A percentile compares a stretch with the other conserved stretches of the same genome.
Evolutionary conservation across 2,329 filamentous ascomycete species (phyloP).

Genomic region (Penicillium sp.): DNA sequence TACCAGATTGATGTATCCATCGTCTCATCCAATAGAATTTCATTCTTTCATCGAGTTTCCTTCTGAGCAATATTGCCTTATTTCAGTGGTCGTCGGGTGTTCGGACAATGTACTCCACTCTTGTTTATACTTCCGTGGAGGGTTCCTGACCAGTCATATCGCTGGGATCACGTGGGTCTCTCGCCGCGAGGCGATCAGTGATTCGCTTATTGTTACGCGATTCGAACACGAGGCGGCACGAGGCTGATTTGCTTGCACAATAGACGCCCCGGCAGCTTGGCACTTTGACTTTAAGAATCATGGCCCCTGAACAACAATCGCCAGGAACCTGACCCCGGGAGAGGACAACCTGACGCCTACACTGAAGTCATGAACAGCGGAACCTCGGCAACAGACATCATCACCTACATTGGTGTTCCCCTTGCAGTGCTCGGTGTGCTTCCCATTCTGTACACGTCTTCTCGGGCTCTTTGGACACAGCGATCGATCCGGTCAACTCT

Average conservation of each 20-base stretch:
- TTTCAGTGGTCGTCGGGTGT: background rate
- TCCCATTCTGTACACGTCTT: constrained; percentile 13
- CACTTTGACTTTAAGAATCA: background rate
- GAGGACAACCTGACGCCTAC: background rate
- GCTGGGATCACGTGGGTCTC: background rate
- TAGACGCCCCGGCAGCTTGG: background rate
- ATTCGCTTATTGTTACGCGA: constrained; percentile 9
- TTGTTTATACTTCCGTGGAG: background rate
- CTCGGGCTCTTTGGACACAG: constrained; percentile 14
- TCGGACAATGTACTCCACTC: background rate
- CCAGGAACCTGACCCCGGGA: background rate
- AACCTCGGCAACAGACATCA: constrained; percentile 10
- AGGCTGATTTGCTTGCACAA: constrained; percentile 2
- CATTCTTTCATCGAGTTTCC: too few species aligned
- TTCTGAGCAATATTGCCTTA: too few species aligned
- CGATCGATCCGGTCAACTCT: constrained; percentile 7
- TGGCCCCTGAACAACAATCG: constrained; percentile 5
- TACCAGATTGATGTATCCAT: too few species aligned
- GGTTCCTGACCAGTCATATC: background rate
- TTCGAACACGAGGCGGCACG: background rate
- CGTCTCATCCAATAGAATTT: too few species aligned
- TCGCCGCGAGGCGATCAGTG: background rate
- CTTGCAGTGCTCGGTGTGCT: constrained; percentile 14
- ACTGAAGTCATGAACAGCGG: background rate
- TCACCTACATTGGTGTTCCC: constrained; percentile 16